Evolutionary conservation across 1,284 basidiomycete species (phyloP).

Genomic region (Fomitopsis palustris): DNA sequence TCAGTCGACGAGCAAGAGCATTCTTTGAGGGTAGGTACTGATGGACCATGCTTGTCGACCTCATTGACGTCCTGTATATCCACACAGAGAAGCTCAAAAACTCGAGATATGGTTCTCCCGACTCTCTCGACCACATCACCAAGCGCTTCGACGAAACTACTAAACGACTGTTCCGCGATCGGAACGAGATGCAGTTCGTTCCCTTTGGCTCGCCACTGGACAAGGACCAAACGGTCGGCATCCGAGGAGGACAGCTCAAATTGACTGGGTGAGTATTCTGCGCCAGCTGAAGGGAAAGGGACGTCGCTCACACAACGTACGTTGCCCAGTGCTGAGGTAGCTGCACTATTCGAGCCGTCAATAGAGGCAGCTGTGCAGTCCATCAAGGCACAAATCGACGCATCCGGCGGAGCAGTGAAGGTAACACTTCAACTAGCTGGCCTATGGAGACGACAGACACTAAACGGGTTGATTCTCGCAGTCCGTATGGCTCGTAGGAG

Average conservation of each 20-base stretch:
- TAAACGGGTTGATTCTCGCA: constrained; percentile 16
- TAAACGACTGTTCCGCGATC: constrained; percentile 70
- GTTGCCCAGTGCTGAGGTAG: constrained; percentile 48
- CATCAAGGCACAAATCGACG: constrained; percentile 67
- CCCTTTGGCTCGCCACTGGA: constrained; percentile 75
- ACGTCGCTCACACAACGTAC: background rate
- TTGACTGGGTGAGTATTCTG: constrained; percentile 52
- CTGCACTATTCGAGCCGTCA: constrained; percentile 72
- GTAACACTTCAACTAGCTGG: constrained; percentile 28
- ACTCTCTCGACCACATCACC: constrained; percentile 67
- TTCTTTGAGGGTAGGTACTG: constrained; percentile 57
- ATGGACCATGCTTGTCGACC: background rate
- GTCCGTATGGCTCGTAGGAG: constrained; percentile 78
- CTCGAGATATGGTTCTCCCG: constrained; percentile 66
- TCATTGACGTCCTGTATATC: background rate
- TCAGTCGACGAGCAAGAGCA: constrained; percentile 63
- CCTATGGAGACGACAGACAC: background rate
- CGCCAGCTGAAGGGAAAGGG: background rate
- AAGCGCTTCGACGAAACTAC: constrained; percentile 78
- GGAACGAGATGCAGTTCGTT: constrained; percentile 63
- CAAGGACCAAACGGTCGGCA: constrained; percentile 64
- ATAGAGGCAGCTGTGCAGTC: constrained; percentile 65
- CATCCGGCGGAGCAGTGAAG: constrained; percentile 62
- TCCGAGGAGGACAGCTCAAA: constrained; percentile 67
- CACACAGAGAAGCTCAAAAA: constrained; percentile 58